Conservation (phyloP, 2,329 filamentous ascomycete genomes). For the Stagonosporopsis vannaccii region DNA sequence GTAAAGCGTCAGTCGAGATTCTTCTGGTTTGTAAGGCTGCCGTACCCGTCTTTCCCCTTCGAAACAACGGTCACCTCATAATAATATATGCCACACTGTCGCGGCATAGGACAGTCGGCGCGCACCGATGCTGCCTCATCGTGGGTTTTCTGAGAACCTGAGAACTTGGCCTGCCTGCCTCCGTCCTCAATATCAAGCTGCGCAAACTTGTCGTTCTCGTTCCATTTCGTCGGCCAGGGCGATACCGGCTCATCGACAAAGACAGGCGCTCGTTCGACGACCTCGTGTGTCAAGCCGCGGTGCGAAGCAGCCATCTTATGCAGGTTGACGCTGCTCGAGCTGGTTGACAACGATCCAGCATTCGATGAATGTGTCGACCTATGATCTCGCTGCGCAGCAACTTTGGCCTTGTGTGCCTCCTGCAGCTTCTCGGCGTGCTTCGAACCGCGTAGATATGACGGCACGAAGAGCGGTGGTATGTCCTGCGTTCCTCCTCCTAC, state of each 20-base stretch:
- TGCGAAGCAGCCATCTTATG: slow-evolving; percentile 71
- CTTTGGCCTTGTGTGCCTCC: slow-evolving; percentile 70
- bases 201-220: slow-evolving; percentile 74
- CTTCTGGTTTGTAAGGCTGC: slow-evolving; percentile 29
- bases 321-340: slow-evolving; percentile 64
- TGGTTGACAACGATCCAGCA: slow-evolving; percentile 60
- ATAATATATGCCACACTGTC: slow-evolving; percentile 93
- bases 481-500: slow-evolving; percentile 35
- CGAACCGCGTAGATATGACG: slow-evolving; percentile 82
- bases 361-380: slow-evolving; percentile 55
- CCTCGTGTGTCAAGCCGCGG: slow-evolving; percentile 80
- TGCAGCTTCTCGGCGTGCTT: slow-evolving; percentile 79
- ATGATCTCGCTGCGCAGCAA: slow-evolving; percentile 56
- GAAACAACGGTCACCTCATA: slow-evolving; percentile 77
- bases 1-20: slow-evolving; percentile 28
- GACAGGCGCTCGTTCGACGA: slow-evolving; percentile 75
- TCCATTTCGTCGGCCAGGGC: slow-evolving; percentile 86
- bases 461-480: slow-evolving; percentile 72
- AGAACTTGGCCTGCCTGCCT: slow-evolving; percentile 73
- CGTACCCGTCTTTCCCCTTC: slow-evolving; percentile 72
- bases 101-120: slow-evolving; percentile 84
- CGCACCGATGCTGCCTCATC: slow-evolving; percentile 84
- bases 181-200: slow-evolving; percentile 77
- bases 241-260: slow-evolving; percentile 67
- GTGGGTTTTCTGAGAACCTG: slow-evolving; percentile 62